phyloP scores from a whole-genome alignment of 1,284 basidiomycete species.

The Malassezia yamatoensis region DNA sequence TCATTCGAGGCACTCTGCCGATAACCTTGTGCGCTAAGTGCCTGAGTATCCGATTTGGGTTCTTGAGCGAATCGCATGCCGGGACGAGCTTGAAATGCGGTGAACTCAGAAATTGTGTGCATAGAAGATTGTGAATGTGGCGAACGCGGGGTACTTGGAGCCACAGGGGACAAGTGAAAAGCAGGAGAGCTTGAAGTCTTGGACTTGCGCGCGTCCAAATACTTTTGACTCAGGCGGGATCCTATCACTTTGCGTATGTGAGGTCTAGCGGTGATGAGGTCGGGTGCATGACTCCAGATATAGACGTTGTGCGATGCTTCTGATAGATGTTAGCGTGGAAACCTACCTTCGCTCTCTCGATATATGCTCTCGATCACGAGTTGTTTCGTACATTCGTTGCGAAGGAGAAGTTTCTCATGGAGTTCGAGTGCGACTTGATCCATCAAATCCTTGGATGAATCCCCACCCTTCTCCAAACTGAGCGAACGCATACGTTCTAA shows the following conservation, averaged over 20 bases:
- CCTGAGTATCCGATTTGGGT: not conserved
- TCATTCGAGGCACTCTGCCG: slow-evolving; percentile 10
- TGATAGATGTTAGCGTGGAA: slow-evolving; percentile 49
- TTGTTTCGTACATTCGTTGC: slow-evolving; percentile 94
- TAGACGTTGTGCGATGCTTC: slow-evolving; percentile 82
- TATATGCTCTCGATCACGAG: slow-evolving; percentile 91
- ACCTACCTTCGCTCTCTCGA: slow-evolving; percentile 35
- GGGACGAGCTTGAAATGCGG: slow-evolving; percentile 31
- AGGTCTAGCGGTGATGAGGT: slow-evolving; percentile 65
- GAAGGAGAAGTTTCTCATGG: slow-evolving; percentile 76
- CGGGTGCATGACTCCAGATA: slow-evolving; percentile 67
- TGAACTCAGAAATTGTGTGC: slow-evolving; percentile 35
- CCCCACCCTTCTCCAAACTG: slow-evolving; percentile 56
- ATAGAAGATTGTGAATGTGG: slow-evolving; percentile 9
- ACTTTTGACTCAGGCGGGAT: slow-evolving; percentile 40
- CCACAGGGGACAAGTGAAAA: no score
- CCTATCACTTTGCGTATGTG: slow-evolving; percentile 56
- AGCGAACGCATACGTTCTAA: slow-evolving; percentile 79
- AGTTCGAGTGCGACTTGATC: slow-evolving; percentile 89
- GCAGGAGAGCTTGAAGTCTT: no score
- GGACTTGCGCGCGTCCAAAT: slow-evolving; percentile 25
- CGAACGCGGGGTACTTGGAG: no score
- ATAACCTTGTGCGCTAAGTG: not conserved
- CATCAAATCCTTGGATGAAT: slow-evolving; percentile 55
- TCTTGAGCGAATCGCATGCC: slow-evolving; percentile 19